Percentiles rank a stretch among this genome's conserved stretches.
Conservation (phyloP, 139 green algal genomes). For the Chlorella sp. region DNA sequence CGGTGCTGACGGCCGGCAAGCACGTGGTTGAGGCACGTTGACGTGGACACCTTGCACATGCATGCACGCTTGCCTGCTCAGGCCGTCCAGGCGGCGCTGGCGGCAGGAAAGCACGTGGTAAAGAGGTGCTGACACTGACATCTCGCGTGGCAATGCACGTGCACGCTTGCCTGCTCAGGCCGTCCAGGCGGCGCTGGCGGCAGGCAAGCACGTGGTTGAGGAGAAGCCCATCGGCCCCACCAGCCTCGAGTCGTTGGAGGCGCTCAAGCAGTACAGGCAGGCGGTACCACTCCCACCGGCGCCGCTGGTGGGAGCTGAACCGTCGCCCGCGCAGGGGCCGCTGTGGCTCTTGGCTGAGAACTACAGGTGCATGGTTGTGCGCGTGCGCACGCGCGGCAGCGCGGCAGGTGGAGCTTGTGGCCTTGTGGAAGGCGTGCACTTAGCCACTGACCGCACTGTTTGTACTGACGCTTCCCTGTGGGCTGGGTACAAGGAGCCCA, state of each 20-base stretch:
- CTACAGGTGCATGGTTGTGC: conserved; percentile 26
- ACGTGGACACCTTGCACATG: too few species aligned
- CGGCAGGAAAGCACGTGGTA: too few species aligned
- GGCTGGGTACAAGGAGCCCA: too few species aligned
- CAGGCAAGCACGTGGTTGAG: conserved; percentile 48
- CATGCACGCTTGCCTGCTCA: conserved; percentile 14
- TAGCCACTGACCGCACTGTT: not conserved
- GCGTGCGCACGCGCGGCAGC: not conserved
- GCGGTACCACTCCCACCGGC: not conserved
- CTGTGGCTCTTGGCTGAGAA: conserved; percentile 50
- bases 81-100: too few species aligned
- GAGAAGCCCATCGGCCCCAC: conserved; percentile 44
- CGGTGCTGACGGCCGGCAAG: too few species aligned
- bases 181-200: conserved; percentile 9
- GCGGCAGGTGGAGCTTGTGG: not conserved
- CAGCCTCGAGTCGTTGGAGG: not conserved
- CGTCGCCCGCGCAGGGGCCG: not conserved
- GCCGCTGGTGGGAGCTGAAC: not conserved
- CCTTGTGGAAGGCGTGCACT: too few species aligned
- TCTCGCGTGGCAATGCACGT: too few species aligned
- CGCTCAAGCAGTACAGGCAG: conserved; percentile 20
- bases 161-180: conserved; percentile 19
- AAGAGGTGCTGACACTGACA: too few species aligned
- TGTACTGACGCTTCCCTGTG: too few species aligned
- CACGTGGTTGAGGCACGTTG: too few species aligned